Percentiles rank a stretch among this genome's conserved stretches.
phyloP scores from a whole-genome alignment of 1,139 yeast species.

The Candida sp. region DNA sequence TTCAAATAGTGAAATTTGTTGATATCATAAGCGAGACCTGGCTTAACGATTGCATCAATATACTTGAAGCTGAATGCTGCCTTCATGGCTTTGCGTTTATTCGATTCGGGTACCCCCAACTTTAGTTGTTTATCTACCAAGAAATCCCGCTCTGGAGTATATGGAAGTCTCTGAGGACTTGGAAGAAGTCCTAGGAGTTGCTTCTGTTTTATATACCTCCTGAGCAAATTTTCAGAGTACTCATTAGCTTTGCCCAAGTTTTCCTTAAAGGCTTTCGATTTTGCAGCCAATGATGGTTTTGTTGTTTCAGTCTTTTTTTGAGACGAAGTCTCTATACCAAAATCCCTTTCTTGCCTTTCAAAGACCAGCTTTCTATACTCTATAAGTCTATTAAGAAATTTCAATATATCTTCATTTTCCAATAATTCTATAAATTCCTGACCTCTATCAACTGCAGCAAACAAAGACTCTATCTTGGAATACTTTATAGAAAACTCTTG shows the following conservation, averaged over 20 bases:
- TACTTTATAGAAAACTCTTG: neutral
- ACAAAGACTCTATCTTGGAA: neutral
- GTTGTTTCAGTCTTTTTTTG: neutral
- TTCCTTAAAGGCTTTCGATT: neutral
- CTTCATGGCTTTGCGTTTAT: conserved; percentile 13
- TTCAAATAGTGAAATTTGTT: conserved; percentile 25
- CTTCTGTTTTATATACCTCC: conserved; percentile 25
- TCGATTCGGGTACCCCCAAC: conserved; percentile 10
- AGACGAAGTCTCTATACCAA: neutral
- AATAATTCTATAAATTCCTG: conserved; percentile 3
- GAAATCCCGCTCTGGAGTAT: conserved; percentile 15
- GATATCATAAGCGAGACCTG: conserved; percentile 33
- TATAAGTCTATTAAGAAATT: conserved; percentile 7
- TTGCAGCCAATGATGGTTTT: conserved; percentile 1
- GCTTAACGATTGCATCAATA: conserved; percentile 32
- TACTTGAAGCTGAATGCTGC: conserved; percentile 32
- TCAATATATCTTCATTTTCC: neutral
- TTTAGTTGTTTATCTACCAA: conserved; percentile 2
- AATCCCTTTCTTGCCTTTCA: conserved; percentile 7
- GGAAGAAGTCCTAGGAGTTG: conserved; percentile 27
- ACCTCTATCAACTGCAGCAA: neutral
- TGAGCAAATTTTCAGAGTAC: conserved; percentile 16
- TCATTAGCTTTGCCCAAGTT: neutral
- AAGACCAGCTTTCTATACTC: conserved; percentile 13
- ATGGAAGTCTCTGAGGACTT: conserved; percentile 32